phyloP scores from a whole-genome alignment of 2,329 filamentous ascomycete genomes.

The Penicillium verrucosum region DNA sequence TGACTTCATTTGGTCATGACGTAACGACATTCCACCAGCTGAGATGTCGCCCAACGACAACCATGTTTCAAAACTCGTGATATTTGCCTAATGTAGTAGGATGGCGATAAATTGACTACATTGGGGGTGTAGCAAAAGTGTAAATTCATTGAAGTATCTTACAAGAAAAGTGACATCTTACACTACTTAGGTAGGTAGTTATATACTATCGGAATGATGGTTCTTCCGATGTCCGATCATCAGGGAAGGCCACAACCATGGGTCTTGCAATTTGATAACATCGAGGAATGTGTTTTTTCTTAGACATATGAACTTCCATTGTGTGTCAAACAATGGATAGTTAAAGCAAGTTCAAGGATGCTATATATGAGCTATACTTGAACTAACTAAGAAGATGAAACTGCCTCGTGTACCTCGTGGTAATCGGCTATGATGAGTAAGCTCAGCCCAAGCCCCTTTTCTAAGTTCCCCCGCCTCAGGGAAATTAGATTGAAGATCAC shows the following conservation, averaged over 20 bases:
- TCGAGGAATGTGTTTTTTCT: not conserved
- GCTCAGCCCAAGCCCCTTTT: conserved; percentile 35
- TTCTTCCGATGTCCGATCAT: not conserved
- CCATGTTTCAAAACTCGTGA: not conserved
- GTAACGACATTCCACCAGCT: conserved; percentile 1
- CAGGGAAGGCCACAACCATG: conserved; percentile 7
- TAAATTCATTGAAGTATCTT: not conserved
- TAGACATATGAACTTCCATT: not conserved
- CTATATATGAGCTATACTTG: not conserved
- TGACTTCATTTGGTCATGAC: conserved; percentile 13
- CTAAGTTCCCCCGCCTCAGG: conserved; percentile 24
- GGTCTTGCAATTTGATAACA: not conserved
- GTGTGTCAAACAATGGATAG: not conserved
- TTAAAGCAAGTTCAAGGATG: not conserved
- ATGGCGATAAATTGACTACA: not conserved
- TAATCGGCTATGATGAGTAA: conserved; percentile 20
- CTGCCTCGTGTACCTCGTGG: conserved; percentile 6
- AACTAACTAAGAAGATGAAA: conserved; percentile 10
- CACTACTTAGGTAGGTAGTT: not conserved
- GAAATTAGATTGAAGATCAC: conserved; percentile 10
- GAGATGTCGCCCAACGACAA: not conserved
- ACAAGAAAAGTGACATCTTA: not conserved
- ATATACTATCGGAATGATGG: not conserved
- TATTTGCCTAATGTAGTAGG: no score
- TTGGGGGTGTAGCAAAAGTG: not conserved